phyloP scores from a whole-genome alignment of 805 yeast species.

The Candida khao-thaluensis region DNA sequence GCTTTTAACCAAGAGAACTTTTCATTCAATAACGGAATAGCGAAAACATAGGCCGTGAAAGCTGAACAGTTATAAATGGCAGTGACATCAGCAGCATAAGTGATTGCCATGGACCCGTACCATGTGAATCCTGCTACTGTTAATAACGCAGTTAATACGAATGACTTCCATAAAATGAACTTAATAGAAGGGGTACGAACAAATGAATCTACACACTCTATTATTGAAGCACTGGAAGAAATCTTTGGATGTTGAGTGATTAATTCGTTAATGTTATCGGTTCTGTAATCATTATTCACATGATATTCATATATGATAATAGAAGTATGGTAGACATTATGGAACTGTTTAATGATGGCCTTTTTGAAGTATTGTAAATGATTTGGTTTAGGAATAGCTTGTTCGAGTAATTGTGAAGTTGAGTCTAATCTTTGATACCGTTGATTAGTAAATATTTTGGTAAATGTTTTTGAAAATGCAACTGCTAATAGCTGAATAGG shows the following conservation, averaged over 20 bases:
- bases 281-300: conserved; percentile 34
- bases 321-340: conserved; percentile 44
- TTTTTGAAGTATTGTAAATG: conserved; percentile 31
- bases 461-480: conserved; percentile 4
- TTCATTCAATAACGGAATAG: conserved; percentile 72
- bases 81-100: conserved; percentile 83
- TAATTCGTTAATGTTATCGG: conserved; percentile 30
- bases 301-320: conserved; percentile 43
- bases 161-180: conserved; percentile 46
- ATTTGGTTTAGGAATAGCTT: conserved; percentile 12
- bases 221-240: conserved; percentile 31
- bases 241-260: conserved; percentile 39
- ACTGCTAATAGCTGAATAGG: conserved; percentile 60
- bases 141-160: conserved; percentile 53
- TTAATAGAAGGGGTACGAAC: conserved; percentile 44
- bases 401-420: conserved; percentile 11
- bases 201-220: conserved; percentile 35
- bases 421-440: conserved; percentile 12
- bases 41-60: conserved; percentile 81
- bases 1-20: conserved; percentile 61
- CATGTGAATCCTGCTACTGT: conserved; percentile 80
- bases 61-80: conserved; percentile 91
- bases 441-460: conserved; percentile 2
- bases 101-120: conserved; percentile 79
- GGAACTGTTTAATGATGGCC: conserved; percentile 40